These are phyloP conservation scores for Camillea tinctor DNA, from an alignment of 2,329 filamentous ascomycete species.

Conservation along the genomic window DNA sequence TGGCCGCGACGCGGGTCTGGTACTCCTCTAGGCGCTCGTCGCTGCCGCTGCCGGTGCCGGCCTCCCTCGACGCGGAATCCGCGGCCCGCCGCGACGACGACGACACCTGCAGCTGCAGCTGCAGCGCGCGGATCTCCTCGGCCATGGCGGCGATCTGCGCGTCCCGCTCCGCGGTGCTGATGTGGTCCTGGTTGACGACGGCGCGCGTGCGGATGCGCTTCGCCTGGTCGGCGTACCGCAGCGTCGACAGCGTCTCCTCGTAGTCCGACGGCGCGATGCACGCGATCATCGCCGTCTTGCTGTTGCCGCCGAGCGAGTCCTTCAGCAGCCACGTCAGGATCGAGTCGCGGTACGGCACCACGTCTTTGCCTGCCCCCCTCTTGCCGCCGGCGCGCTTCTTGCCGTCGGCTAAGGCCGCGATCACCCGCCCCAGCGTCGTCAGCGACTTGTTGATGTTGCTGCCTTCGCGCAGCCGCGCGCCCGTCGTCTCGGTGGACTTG, in stretches of 20 bases:
- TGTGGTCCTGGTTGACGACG: slow-evolving; percentile 91
- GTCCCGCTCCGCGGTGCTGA: slow-evolving; percentile 89
- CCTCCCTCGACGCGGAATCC: slow-evolving; percentile 56
- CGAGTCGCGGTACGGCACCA: slow-evolving; percentile 91
- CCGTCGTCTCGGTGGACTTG: slow-evolving; percentile 93
- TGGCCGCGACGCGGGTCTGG: slow-evolving; percentile 80
- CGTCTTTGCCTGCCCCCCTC: slow-evolving; percentile 53
- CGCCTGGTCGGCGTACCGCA: slow-evolving; percentile 95
- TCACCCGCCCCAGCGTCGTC: slow-evolving; percentile 91
- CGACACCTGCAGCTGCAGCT: slow-evolving; percentile 78
- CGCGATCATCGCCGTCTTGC: slow-evolving; percentile 98
- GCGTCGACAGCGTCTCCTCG: slow-evolving; percentile 92
- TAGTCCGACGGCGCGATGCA: slow-evolving; percentile 96
- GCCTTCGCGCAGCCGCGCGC: slow-evolving; percentile 84
- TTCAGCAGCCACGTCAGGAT: slow-evolving; percentile 84
- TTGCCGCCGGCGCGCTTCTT: slow-evolving; percentile 40
- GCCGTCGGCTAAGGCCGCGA: slow-evolving; percentile 81
- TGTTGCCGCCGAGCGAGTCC: slow-evolving; percentile 93
- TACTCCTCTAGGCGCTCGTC: slow-evolving; percentile 92
- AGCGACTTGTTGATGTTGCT: slow-evolving; percentile 99
- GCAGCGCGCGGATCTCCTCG: slow-evolving; percentile 84
- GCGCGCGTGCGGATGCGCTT: slow-evolving; percentile 95
- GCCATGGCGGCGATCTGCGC: slow-evolving; percentile 93
- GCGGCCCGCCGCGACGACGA: slow-evolving; percentile 41
- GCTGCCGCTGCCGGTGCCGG: slow-evolving; percentile 73